These are phyloP conservation scores for Amphichorda felina DNA, from an alignment of 2,329 filamentous ascomycete genomes.

Conservation along the genomic window DNA sequence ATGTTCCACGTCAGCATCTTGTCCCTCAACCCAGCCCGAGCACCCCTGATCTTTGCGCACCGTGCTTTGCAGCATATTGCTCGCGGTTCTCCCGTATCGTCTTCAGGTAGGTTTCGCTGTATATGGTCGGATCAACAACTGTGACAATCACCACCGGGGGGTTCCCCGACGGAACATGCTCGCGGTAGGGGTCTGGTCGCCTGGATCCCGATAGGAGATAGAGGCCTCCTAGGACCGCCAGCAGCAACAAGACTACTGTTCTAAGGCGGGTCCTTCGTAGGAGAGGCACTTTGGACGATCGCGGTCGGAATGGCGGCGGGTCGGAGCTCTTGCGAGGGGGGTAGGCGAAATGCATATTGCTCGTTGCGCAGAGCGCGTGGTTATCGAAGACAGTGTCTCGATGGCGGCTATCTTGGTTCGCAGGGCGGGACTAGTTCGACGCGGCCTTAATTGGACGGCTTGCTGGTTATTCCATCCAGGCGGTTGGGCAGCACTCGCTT, in stretches of 20 bases:
- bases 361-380: background rate
- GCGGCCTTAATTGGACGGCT: too few species aligned
- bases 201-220: conserved; percentile 40
- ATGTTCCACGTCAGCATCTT: conserved; percentile 4
- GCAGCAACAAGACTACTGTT: conserved; percentile 38
- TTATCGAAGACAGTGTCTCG: too few species aligned
- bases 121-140: conserved; percentile 56
- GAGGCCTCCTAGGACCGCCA: conserved; percentile 45
- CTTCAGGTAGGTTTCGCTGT: conserved; percentile 55
- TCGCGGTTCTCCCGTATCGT: conserved; percentile 72
- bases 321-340: conserved; percentile 76
- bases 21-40: background rate
- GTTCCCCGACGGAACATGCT: conserved; percentile 35
- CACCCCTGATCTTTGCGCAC: conserved; percentile 33
- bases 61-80: conserved; percentile 76
- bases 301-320: conserved; percentile 57
- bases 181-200: conserved; percentile 16
- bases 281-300: conserved; percentile 39
- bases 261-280: conserved; percentile 53
- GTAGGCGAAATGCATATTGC: conserved; percentile 77
- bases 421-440: too few species aligned
- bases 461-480: too few species aligned
- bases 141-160: conserved; percentile 72
- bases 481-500: too few species aligned
- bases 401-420: too few species aligned